phyloP scores from a whole-genome alignment of 1,284 basidiomycete genomes.

The Sporisorium scitamineum region DNA sequence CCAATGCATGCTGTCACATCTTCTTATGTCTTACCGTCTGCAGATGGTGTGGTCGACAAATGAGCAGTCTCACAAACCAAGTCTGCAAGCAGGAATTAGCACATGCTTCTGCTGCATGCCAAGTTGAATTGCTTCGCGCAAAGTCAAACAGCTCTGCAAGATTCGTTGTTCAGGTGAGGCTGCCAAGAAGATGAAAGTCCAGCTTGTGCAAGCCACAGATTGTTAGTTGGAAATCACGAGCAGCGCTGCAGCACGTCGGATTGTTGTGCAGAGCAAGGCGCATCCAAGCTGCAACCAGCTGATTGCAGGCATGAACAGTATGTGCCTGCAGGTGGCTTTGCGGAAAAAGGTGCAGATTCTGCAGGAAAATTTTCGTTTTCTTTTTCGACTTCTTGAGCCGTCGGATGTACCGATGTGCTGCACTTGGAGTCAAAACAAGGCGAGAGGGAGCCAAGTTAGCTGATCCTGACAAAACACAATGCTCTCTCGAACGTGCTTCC shows the following conservation, averaged over 20 bases:
- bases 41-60: neutral
- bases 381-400: neutral
- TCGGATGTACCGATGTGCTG: constrained; percentile 5
- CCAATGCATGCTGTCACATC: constrained; percentile 2
- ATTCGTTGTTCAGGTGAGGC: too few relatives aligned
- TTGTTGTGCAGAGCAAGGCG: neutral
- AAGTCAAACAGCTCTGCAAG: too few relatives aligned
- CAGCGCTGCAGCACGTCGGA: neutral
- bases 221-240: neutral
- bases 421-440: constrained; percentile 7
- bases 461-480: too few relatives aligned
- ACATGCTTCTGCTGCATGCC: neutral
- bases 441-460: neutral
- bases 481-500: neutral
- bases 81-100: neutral
- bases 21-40: neutral
- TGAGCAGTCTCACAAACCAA: too few relatives aligned
- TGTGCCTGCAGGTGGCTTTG: neutral
- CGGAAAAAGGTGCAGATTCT: neutral
- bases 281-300: neutral
- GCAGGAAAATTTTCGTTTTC: constrained; percentile 1
- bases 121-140: too few relatives aligned
- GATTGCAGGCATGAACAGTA: neutral
- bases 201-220: too few relatives aligned
- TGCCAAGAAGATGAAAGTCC: too few relatives aligned